Percentiles rank a stretch among this genome's conserved stretches.
Conservation (phyloP, 345 rosid species). For the Arabidopsis arenosa region DNA sequence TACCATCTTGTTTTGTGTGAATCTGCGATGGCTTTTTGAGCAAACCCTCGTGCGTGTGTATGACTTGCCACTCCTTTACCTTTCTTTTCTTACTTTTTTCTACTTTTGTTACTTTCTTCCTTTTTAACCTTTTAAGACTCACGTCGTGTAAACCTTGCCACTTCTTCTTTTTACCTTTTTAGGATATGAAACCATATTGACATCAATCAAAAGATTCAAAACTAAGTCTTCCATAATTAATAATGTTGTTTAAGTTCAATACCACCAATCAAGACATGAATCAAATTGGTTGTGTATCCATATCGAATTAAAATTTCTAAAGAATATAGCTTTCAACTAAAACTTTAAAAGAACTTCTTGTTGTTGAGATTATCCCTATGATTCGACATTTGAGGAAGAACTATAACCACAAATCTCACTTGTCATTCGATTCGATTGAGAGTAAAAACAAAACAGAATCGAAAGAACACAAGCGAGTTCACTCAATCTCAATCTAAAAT, state of each 20-base stretch:
- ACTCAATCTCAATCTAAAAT: neutral
- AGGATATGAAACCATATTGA: neutral
- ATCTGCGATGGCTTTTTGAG: slow-evolving; percentile 48
- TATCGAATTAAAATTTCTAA: neutral
- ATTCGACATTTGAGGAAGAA: neutral
- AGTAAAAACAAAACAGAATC: neutral
- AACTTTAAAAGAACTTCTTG: neutral
- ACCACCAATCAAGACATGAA: neutral
- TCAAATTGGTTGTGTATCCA: neutral
- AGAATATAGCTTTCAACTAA: neutral
- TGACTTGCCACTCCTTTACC: slow-evolving; percentile 26
- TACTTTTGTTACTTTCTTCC: neutral
- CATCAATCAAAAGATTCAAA: neutral
- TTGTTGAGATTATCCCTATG: neutral
- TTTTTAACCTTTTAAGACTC: no score
- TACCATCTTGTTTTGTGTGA: slow-evolving; percentile 41
- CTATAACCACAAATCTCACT: neutral
- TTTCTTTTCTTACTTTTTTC: slow-evolving; percentile 18
- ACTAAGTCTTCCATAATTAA: no score
- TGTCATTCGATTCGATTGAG: neutral
- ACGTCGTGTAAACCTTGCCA: no score
- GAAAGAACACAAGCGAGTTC: neutral
- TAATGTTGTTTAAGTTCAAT: neutral
- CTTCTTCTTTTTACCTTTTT: neutral
- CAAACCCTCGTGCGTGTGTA: slow-evolving; percentile 54